Conservation (phyloP, 202 grass and related monocot genomes). For the Zoysia matrella region DNA sequence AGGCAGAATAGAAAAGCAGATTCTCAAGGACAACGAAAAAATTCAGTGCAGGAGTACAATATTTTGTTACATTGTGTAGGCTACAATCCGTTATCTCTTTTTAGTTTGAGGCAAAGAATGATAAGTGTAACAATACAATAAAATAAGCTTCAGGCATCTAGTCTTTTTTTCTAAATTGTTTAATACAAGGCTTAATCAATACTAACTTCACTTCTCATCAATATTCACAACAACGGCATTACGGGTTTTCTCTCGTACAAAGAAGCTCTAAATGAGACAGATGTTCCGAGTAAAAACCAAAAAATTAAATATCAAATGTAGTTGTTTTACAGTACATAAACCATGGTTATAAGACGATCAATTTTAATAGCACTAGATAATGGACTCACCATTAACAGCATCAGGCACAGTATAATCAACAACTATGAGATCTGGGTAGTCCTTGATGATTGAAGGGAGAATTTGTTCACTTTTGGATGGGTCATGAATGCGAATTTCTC, state of each 20-base stretch:
- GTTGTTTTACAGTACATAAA: not conserved
- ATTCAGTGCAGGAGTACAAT: not conserved
- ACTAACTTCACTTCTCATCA: not conserved
- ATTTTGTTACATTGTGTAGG: not conserved
- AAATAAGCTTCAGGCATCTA: not conserved
- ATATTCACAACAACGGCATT: conserved; percentile 3
- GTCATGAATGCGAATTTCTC: conserved; percentile 71
- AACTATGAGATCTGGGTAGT: conserved; percentile 82
- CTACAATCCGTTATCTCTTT: not conserved
- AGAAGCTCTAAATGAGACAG: not conserved
- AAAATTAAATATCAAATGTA: not conserved
- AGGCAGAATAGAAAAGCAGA: not conserved
- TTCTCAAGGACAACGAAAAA: not conserved
- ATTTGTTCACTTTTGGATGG: conserved; percentile 73
- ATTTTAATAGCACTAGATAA: not conserved
- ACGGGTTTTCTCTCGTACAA: not conserved
- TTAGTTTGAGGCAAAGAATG: not conserved
- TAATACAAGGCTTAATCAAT: not conserved
- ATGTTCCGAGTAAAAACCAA: not conserved
- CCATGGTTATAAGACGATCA: not conserved
- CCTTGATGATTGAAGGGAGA: conserved; percentile 58
- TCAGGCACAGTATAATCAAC: conserved; percentile 90
- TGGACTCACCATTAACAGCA: conserved; percentile 80
- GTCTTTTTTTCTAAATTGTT: conserved; percentile 2
- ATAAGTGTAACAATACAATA: not conserved